Conservation (phyloP, 2,329 filamentous ascomycete genomes). For the Didymella segeticola region DNA sequence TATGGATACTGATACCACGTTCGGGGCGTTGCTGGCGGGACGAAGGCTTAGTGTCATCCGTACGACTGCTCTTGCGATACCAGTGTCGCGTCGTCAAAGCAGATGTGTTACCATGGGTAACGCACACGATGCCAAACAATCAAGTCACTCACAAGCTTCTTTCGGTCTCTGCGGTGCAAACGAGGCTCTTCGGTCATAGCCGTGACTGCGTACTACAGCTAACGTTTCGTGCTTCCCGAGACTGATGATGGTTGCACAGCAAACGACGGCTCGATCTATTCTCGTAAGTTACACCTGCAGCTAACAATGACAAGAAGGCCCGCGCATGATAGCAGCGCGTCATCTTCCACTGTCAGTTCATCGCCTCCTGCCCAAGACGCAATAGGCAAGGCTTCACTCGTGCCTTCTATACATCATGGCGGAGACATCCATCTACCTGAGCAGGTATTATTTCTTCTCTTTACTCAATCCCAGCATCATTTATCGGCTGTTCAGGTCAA, state of each 20-base stretch:
- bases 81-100: background rate
- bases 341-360: background rate
- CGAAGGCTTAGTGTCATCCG: background rate
- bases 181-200: slow-evolving; percentile 1
- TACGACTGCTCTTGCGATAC: slow-evolving; percentile 8
- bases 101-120: slow-evolving; percentile 11
- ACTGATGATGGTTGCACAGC: background rate
- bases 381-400: background rate
- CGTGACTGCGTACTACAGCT: background rate
- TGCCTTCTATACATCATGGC: background rate
- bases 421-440: background rate
- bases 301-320: background rate
- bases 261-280: background rate
- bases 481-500: background rate
- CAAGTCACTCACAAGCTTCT: background rate
- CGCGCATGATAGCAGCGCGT: background rate
- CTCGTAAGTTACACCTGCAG: background rate
- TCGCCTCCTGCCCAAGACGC: background rate
- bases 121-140: background rate
- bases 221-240: background rate
- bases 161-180: background rate
- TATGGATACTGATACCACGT: slow-evolving; percentile 11
- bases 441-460: background rate
- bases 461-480: background rate
- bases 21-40: background rate